phyloP scores from a whole-genome alignment of 306 rosid genomes.

The Abrus precatorius region DNA sequence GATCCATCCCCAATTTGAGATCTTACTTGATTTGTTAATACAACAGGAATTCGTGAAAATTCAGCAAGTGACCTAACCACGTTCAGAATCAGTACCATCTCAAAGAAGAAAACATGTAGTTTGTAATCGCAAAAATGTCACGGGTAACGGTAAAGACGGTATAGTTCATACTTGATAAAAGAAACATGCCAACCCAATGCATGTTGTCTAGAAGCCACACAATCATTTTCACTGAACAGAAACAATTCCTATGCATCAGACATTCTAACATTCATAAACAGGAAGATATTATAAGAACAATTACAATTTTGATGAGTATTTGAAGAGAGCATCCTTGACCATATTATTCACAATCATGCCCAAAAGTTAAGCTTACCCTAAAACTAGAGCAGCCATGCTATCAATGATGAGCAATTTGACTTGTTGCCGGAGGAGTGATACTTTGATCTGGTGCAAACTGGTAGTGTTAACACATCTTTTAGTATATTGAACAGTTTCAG shows the following conservation, averaged over 20 bases:
- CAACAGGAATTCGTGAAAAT: conserved; percentile 87
- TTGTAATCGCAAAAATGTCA: conserved; percentile 41
- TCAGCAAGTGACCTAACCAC: conserved; percentile 86
- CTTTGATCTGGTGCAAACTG: conserved; percentile 87
- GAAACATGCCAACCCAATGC: conserved; percentile 90
- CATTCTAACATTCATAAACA: conserved; percentile 33
- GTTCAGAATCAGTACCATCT: conserved; percentile 42
- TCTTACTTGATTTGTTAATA: conserved; percentile 95
- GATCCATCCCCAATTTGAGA: conserved; percentile 75
- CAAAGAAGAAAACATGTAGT: conserved; percentile 37
- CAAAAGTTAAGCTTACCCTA: conserved; percentile 66
- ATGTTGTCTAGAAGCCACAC: conserved; percentile 70
- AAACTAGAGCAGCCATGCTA: conserved; percentile 90
- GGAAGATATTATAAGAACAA: conserved; percentile 31
- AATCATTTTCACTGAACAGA: conserved; percentile 70
- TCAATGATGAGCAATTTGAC: conserved; percentile 90
- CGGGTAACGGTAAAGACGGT: background rate
- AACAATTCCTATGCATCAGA: conserved; percentile 39
- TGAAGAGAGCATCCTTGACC: conserved; percentile 35
- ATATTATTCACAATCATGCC: conserved; percentile 33
- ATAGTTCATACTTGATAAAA: conserved; percentile 77
- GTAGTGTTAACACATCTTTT: conserved; percentile 43
- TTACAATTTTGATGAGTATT: conserved; percentile 36
- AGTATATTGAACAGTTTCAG: conserved; percentile 34
- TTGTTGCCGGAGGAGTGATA: conserved; percentile 75